Evolutionary conservation across 1,284 basidiomycete genomes (phyloP), one percentile per base, ranked within the genome.

Genomic region (Naganishia sp.): DNA sequence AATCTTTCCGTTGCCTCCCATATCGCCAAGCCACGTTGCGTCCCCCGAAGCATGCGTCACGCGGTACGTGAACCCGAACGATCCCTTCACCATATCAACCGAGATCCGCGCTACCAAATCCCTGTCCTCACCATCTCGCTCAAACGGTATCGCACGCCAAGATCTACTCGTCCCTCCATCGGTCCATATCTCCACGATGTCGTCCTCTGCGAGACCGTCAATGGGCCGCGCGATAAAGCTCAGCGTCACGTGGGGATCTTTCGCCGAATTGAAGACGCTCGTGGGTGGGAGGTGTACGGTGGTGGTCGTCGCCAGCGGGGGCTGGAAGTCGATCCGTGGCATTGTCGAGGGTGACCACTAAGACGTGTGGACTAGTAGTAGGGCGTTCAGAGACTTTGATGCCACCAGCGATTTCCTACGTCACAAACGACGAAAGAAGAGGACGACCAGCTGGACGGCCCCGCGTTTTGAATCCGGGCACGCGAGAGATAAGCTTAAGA

Each of bases 41-140:
- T 51, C 58, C 11, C 58, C 58, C 3, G 58, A 51, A 7, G 46
- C 11, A 42, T 61, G 58, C 17, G 41, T 35, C 35, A 61, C 23
- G 10, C 58, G 47, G 23, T 61, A 61, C 13, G 58, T 61, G 35
- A 51, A 61, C 35, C 58, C 58, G 25, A 61, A 61, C 47, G 58
- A 51, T 21, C 32, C 25, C 10, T 51, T 35, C 35, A 41, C 23
- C 25, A 50, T 18, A 11, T 21, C 32, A 1, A 61, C n/a, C 21
- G 47, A 42, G 21, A 61, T 28, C 17, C 25, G 25, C 18, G 58
- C 47, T 3, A 51, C 47, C n/a, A 42, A 10, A 15, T 0, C 17
- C 10, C 15, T 21, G 18, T 23, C 15, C 3, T 18, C 17, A 1
- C 32, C 18, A n/a, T 31, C 5, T 2, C 46, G 46, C n/a, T 32